phyloP scores from a whole-genome alignment of 371 early-diverging fungal genomes.

The Parasitella parasitica region DNA sequence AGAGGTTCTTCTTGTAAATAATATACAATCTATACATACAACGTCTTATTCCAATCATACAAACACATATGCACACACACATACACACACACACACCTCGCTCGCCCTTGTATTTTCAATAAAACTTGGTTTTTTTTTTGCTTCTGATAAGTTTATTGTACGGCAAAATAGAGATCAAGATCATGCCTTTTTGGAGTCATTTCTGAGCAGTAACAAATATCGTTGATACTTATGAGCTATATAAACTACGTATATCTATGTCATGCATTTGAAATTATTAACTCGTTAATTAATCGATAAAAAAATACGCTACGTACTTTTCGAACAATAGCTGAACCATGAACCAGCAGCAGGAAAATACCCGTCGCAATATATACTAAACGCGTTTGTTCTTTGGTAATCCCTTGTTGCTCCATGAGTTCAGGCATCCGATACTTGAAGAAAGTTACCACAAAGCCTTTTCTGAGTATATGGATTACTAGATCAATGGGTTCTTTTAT shows the following conservation, averaged over 20 bases:
- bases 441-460: too few relatives aligned
- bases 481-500: too few relatives aligned
- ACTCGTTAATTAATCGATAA: neutral
- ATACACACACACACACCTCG: neutral
- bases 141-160: too few relatives aligned
- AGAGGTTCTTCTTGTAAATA: conserved; percentile 75
- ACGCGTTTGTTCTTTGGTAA: neutral
- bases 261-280: neutral
- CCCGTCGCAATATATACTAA: neutral
- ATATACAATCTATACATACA: neutral
- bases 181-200: neutral
- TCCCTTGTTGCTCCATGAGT: neutral
- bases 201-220: neutral
- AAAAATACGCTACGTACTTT: neutral
- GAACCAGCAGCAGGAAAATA: neutral
- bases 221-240: neutral
- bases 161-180: too few relatives aligned
- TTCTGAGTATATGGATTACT: too few relatives aligned
- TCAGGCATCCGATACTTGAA: too few relatives aligned
- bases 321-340: neutral
- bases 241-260: neutral
- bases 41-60: neutral
- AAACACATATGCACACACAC: too few relatives aligned
- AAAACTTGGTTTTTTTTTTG: neutral
- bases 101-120: neutral